Base-by-base conservation (phyloP, 331 rosid species). In the Pyrus hybrid region DNA sequence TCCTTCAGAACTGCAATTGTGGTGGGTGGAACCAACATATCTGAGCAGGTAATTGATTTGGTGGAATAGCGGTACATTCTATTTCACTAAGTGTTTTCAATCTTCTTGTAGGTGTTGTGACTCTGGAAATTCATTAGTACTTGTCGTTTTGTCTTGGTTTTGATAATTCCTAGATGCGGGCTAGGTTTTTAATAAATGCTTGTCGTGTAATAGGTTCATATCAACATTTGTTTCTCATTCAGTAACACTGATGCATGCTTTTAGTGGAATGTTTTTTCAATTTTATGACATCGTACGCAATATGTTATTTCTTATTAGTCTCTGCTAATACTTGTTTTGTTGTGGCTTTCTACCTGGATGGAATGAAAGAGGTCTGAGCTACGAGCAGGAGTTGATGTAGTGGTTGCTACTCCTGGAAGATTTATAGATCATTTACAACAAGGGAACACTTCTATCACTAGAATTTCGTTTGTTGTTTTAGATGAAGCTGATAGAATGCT, bases 401-500 rank as follows among this genome's bases (percentile, higher is more conserved):
- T 82, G 56, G 96, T 92, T 81, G 97, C 97, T 71, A 92, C 97
- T 35, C 97, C 97, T 54, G 97, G 97, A 78, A 86, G 97, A 80
- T 90, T 92, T 80, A 92, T 90, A 67, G 97, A 92, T 79, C 97
- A 92, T 78, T 84, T 92, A 72, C 97, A 92, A 71, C 97, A 92
- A 86, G 93, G 96, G 74, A 92, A 92, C 72, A 92, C 96, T 84
- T 88, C 85, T 21, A 87, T 92, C 64, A 85, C 93, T 73, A 89
- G 96, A 85, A 85, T 92, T 84, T 88, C 97, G 43, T 92, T 83
- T 82, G 89, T 92, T 79, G 93, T 92, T 82, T 83, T 92, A 54
- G 97, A 92, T 9, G 97, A 92, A 80, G 97, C 97, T 56, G 97
- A 92, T 81, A 88, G 96, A 73, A 92, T 92, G 97, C 97, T 92